phyloP scores from a whole-genome alignment of 306 rosid species.

The Sicyos edulis region DNA sequence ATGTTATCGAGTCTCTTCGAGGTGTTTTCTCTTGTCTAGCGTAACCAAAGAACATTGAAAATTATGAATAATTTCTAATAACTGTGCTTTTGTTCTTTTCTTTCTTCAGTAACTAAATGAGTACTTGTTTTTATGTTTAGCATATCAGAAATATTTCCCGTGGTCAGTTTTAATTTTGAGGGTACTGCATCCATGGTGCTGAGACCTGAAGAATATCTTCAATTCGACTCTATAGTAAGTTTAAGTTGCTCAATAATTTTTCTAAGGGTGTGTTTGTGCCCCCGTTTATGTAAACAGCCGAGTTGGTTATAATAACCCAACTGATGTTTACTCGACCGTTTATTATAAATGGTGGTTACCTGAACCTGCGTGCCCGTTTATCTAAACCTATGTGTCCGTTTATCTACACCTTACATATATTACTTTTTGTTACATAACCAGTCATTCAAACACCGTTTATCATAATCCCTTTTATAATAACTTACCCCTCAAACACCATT shows the following conservation, averaged over 20 bases:
- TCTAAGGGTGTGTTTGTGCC: no score
- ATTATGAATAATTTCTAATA: background rate
- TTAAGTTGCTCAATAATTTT: conserved; percentile 30
- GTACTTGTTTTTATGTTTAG: conserved; percentile 40
- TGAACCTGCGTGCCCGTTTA: no score
- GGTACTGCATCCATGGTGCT: conserved; percentile 78
- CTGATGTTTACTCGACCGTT: no score
- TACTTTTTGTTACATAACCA: no score
- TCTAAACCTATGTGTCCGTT: no score
- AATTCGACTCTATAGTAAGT: conserved; percentile 46
- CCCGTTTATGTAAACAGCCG: no score
- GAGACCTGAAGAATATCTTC: conserved; percentile 86
- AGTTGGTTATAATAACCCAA: no score
- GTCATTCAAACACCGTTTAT: no score
- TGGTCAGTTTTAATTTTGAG: conserved; percentile 68
- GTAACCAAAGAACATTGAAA: background rate
- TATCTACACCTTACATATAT: no score
- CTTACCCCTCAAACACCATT: no score
- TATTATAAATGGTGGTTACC: no score
- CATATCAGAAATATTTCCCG: conserved; percentile 57
- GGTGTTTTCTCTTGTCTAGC: conserved; percentile 37
- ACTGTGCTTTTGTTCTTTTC: background rate
- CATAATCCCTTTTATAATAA: no score
- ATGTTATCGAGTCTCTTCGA: conserved; percentile 64
- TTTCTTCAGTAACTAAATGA: conserved; percentile 29